Percentiles rank a stretch among this genome's conserved stretches.
Conservation (phyloP, 148 eudicot species). For the Simmondsia chinensis region DNA sequence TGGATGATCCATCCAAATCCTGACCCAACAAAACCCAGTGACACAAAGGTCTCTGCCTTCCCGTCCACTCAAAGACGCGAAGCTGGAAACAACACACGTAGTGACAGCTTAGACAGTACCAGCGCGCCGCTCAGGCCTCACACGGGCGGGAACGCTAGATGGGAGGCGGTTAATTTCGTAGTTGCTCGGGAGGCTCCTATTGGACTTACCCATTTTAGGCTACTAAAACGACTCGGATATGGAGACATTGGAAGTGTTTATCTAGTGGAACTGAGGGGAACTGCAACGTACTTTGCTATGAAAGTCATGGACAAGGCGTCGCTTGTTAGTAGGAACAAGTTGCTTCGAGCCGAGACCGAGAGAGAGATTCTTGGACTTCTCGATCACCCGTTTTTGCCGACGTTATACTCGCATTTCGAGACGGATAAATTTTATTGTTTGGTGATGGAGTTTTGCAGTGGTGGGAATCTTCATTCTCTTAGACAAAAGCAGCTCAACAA, state of each 20-base stretch:
- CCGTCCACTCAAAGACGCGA: conserved; percentile 7
- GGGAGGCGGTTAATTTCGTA: conserved; percentile 68
- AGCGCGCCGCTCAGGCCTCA: conserved; percentile 60
- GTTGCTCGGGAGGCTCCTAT: conserved; percentile 41
- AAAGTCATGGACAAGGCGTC: conserved; percentile 95
- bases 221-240: conserved; percentile 71
- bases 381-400: conserved; percentile 88
- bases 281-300: conserved; percentile 62
- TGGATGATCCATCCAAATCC: conserved; percentile 4
- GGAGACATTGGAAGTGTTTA: conserved; percentile 94
- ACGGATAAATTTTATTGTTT: conserved; percentile 82
- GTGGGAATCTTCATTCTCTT: conserved; percentile 86
- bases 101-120: conserved; percentile 64
- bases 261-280: conserved; percentile 66
- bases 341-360: conserved; percentile 77
- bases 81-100: conserved; percentile 17
- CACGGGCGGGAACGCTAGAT: conserved; percentile 71
- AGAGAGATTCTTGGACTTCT: conserved; percentile 85
- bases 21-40: background rate
- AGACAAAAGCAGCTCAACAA: conserved; percentile 83
- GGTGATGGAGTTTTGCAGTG: conserved; percentile 95
- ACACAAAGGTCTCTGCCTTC: too few relatives aligned
- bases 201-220: conserved; percentile 66
- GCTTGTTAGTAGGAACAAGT: conserved; percentile 69
- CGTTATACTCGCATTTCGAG: conserved; percentile 72